Evolutionary conservation across 768 basidiomycete genomes (phyloP).

Genomic region (Lyophyllum atratum): DNA sequence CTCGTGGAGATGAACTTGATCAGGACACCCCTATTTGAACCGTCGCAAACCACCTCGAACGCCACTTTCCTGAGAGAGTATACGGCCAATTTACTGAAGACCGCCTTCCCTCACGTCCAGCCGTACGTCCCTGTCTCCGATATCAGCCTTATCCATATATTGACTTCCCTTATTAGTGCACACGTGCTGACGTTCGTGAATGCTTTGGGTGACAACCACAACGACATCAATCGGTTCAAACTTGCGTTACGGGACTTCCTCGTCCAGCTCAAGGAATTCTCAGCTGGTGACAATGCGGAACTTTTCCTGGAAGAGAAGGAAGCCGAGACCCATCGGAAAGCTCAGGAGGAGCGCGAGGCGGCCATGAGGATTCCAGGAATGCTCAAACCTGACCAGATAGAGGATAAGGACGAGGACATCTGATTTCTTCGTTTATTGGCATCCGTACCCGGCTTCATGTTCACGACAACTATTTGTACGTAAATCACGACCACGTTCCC

Average conservation of each 20-base stretch:
- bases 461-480: conserved; percentile 23
- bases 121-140: conserved; percentile 49
- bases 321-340: conserved; percentile 74
- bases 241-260: conserved; percentile 94
- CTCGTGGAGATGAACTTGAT: conserved; percentile 83
- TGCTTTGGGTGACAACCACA: conserved; percentile 70
- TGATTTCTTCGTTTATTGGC: conserved; percentile 32
- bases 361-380: conserved; percentile 97
- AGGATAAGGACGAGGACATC: conserved; percentile 91
- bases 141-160: conserved; percentile 9
- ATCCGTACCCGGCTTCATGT: conserved; percentile 7
- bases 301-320: conserved; percentile 95
- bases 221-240: conserved; percentile 90
- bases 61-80: conserved; percentile 81
- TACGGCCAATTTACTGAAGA: conserved; percentile 81
- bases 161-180: conserved; percentile 41
- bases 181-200: conserved; percentile 74
- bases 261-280: conserved; percentile 97
- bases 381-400: conserved; percentile 93
- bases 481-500: conserved; percentile 24
- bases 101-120: conserved; percentile 91
- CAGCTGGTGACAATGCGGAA: conserved; percentile 85
- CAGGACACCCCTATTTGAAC: conserved; percentile 83
- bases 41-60: conserved; percentile 73
- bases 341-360: conserved; percentile 81